Evolutionary conservation across 805 yeast species (phyloP).

Genomic region (Starmerella lactis-condensi): DNA sequence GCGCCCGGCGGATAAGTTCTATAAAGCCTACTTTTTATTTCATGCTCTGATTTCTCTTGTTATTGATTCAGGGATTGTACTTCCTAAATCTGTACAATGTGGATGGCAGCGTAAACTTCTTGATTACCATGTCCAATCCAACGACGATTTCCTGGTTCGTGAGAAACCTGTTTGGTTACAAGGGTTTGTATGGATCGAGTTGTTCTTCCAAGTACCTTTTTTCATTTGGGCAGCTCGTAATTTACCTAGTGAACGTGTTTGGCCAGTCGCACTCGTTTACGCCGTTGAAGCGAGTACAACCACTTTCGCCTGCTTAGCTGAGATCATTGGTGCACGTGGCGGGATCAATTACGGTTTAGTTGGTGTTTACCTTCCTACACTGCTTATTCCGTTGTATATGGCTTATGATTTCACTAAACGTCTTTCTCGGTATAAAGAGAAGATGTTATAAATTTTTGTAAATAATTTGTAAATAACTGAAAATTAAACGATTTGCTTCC

Average conservation of each 20-base stretch:
- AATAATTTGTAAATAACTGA: too few relatives aligned
- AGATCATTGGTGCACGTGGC: constrained; percentile 20
- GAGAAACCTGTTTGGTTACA: constrained; percentile 55
- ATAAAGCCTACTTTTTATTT: constrained; percentile 25
- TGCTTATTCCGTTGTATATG: constrained; percentile 43
- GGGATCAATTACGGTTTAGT: constrained; percentile 27
- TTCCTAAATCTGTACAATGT: constrained; percentile 35
- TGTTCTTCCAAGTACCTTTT: constrained; percentile 61
- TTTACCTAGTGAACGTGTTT: constrained; percentile 23
- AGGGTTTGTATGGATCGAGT: constrained; percentile 52
- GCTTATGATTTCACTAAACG: constrained; percentile 32
- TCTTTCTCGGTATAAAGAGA: too few relatives aligned
- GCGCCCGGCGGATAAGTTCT: constrained; percentile 18
- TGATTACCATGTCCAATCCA: constrained; percentile 39
- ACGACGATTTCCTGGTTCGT: constrained; percentile 53
- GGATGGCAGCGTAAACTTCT: constrained; percentile 33
- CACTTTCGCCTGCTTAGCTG: constrained; percentile 45
- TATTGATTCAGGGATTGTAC: constrained; percentile 54
- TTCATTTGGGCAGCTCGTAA: constrained; percentile 32
- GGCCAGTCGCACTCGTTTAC: constrained; percentile 37
- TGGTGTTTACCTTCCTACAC: constrained; percentile 50
- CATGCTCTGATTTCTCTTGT: constrained; percentile 63
- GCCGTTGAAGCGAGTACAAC: constrained; percentile 73
- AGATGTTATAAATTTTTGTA: too few relatives aligned
- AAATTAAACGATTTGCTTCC: too few relatives aligned